phyloP scores from a whole-genome alignment of 2,329 filamentous ascomycete species.

The Stagonosporopsis chrysanthemi region DNA sequence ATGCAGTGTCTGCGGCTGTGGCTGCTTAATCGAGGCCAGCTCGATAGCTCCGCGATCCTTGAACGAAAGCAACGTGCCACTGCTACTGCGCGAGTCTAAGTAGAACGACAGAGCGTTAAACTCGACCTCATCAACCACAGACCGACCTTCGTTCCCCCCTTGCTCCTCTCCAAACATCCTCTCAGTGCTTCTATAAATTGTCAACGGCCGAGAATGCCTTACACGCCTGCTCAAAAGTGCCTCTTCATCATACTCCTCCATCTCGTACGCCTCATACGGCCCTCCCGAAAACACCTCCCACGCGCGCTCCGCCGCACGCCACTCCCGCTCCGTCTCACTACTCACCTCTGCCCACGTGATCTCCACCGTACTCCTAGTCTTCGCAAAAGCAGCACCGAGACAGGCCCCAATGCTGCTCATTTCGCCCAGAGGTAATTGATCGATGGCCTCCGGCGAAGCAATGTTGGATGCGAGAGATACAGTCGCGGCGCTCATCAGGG shows the following conservation, averaged over 20 bases:
- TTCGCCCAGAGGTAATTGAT: not conserved
- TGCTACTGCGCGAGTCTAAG: not conserved
- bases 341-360: conserved; percentile 9
- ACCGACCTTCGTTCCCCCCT: not conserved
- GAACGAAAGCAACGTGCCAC: not conserved
- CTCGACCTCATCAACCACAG: not conserved
- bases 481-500: not conserved
- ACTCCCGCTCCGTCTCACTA: conserved; percentile 1
- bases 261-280: not conserved
- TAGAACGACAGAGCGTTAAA: not conserved
- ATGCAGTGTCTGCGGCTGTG: not conserved
- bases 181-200: not conserved
- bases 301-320: conserved; percentile 4
- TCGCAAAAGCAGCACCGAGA: conserved; percentile 3
- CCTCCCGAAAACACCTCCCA: conserved; percentile 7
- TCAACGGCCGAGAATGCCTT: not conserved
- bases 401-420: not conserved
- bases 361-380: not conserved
- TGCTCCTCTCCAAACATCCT: not conserved
- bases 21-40: not conserved
- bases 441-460: conserved; percentile 11
- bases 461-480: conserved; percentile 12
- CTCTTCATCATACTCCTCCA: not conserved
- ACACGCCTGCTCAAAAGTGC: not conserved
- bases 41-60: not conserved